Percentiles rank a stretch among this genome's conserved stretches.
Conservation (phyloP, 768 basidiomycete species). For the Pisolithus albus region DNA sequence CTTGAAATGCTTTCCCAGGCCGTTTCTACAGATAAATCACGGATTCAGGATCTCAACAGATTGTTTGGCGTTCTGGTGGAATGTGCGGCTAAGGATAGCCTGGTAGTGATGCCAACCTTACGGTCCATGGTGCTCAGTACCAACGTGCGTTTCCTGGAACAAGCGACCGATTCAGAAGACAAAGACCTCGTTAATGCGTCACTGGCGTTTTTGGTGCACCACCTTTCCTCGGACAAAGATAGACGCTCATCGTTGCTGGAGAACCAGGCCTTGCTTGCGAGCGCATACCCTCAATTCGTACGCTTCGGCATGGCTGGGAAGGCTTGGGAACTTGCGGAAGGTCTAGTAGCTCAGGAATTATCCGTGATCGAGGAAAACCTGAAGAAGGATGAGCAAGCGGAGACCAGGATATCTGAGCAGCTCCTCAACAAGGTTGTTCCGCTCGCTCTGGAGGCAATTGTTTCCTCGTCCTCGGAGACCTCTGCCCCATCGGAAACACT, state of each 20-base stretch:
- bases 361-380: background rate
- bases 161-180: conserved; percentile 1
- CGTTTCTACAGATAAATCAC: conserved; percentile 25
- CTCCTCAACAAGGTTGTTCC: conserved; percentile 12
- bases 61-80: conserved; percentile 39
- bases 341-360: conserved; percentile 2
- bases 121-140: conserved; percentile 38
- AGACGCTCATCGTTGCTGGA: background rate
- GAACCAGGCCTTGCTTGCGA: background rate
- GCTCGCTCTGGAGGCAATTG: conserved; percentile 12
- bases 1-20: conserved; percentile 45
- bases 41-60: conserved; percentile 49
- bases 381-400: background rate
- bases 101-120: conserved; percentile 32
- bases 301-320: conserved; percentile 15
- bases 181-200: conserved; percentile 7
- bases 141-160: conserved; percentile 32
- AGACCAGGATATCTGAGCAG: conserved; percentile 10
- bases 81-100: conserved; percentile 29
- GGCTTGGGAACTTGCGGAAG: conserved; percentile 20
- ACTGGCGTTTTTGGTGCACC: conserved; percentile 25
- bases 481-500: conserved; percentile 4
- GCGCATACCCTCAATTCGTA: conserved; percentile 15
- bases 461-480: background rate
- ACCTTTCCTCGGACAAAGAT: background rate